Conservation (phyloP, 1,139 yeast species). For the Blastobotrys buckinghamii region DNA sequence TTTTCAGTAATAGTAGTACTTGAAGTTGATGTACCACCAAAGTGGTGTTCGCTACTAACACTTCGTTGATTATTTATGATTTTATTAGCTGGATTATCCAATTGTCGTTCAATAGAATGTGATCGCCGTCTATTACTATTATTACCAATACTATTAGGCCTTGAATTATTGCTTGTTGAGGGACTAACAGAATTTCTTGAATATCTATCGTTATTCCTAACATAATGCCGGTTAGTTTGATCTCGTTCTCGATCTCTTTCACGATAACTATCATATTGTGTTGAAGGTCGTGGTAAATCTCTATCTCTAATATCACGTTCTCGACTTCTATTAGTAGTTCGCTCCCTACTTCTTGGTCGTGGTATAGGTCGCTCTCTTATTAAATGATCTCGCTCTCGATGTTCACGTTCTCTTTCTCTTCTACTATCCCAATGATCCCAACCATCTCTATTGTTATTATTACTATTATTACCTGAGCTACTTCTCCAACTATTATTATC, state of each 20-base stretch:
- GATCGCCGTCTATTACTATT: constrained; percentile 5
- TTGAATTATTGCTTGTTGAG: neutral
- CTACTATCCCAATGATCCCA: constrained; percentile 15
- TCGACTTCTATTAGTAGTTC: neutral
- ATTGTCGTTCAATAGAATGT: constrained; percentile 9
- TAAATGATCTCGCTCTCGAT: constrained; percentile 13
- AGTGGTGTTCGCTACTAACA: constrained; percentile 9
- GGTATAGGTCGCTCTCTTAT: constrained; percentile 13
- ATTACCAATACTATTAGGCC: neutral
- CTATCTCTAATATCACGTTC: neutral
- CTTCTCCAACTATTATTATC: constrained; percentile 6
- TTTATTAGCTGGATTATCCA: neutral
- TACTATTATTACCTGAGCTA: neutral
- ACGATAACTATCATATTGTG: constrained; percentile 5
- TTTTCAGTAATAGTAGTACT: constrained; percentile 14
- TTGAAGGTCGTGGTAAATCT: neutral
- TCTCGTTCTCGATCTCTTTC: constrained; percentile 6
- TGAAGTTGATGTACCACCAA: neutral
- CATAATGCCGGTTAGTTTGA: neutral
- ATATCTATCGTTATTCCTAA: constrained; percentile 1
- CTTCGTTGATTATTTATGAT: neutral
- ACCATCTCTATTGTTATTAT: constrained; percentile 8
- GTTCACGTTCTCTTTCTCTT: constrained; percentile 7
- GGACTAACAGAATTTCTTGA: constrained; percentile 6
- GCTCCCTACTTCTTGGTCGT: constrained; percentile 6